A percentile compares a stretch with the other conserved stretches of the same genome.
Evolutionary conservation across 371 early-diverging fungal genomes (phyloP).

Genomic region (Mortierella sp.): DNA sequence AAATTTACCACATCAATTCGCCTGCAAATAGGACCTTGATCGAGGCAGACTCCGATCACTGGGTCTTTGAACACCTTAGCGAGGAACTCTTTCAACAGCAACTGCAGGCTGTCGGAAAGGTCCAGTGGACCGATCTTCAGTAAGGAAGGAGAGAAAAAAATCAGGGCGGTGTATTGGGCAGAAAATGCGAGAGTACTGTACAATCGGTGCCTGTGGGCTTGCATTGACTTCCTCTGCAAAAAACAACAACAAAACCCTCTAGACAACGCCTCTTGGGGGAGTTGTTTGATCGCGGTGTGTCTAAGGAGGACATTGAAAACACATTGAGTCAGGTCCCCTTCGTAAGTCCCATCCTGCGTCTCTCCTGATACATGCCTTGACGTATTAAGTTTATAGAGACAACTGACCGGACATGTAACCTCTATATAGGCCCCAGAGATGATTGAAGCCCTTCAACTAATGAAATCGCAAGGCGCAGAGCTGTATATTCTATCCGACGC

Average conservation of each 20-base stretch:
- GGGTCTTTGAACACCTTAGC: conserved; percentile 64
- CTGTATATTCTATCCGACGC: conserved; percentile 79
- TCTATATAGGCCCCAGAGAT: conserved; percentile 70
- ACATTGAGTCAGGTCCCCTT: conserved; percentile 67
- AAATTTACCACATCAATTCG: background rate
- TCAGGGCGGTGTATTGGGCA: background rate
- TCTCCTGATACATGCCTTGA: too few relatives aligned
- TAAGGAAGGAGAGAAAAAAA: conserved; percentile 27
- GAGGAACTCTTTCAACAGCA: conserved; percentile 54
- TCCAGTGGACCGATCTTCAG: conserved; percentile 83
- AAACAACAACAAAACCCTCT: background rate
- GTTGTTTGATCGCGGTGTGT: conserved; percentile 65
- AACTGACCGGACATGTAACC: too few relatives aligned
- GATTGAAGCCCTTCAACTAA: conserved; percentile 58
- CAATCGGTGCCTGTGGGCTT: too few relatives aligned
- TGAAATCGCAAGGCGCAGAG: conserved; percentile 63
- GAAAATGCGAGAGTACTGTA: too few relatives aligned
- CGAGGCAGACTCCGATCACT: conserved; percentile 78
- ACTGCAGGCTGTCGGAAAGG: conserved; percentile 29
- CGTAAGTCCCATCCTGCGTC: conserved; percentile 58
- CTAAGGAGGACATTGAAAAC: conserved; percentile 61
- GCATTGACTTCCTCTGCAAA: background rate
- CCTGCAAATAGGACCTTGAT: conserved; percentile 68
- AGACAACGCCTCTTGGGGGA: conserved; percentile 65
- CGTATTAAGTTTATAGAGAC: too few relatives aligned